A percentile compares a stretch with the other conserved stretches of the same genome.
Conservation (phyloP, 2,329 filamentous ascomycete species). For the Alternaria novae-zelandiae region DNA sequence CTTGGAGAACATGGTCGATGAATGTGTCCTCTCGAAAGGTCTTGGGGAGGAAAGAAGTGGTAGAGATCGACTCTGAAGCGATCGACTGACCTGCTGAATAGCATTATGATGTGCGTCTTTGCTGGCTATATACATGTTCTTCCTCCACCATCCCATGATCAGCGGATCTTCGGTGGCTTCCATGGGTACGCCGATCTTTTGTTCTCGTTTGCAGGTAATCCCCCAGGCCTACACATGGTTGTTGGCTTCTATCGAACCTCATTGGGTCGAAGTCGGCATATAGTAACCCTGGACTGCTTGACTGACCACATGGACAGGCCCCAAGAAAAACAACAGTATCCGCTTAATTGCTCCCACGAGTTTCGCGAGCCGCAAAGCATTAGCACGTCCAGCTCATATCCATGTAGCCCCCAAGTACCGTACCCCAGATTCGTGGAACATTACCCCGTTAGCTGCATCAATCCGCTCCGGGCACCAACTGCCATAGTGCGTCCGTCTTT, state of each 20-base stretch:
- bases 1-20: slow-evolving; percentile 25
- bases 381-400: slow-evolving; percentile 1
- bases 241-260: neutral
- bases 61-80: neutral
- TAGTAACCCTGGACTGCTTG: neutral
- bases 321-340: neutral
- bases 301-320: neutral
- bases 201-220: neutral
- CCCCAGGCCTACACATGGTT: neutral
- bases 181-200: neutral
- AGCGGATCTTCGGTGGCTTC: neutral
- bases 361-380: slow-evolving; percentile 1
- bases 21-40: neutral
- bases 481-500: neutral
- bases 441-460: neutral
- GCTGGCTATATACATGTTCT: slow-evolving; percentile 1
- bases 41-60: neutral
- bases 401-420: neutral
- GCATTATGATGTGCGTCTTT: neutral
- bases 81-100: neutral
- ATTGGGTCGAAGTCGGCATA: slow-evolving; percentile 13
- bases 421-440: slow-evolving; percentile 11
- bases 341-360: neutral
- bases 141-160: neutral
- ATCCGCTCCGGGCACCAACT: neutral